phyloP scores from a whole-genome alignment of 2,329 filamentous ascomycete species.

The Elsinoe necatrix region DNA sequence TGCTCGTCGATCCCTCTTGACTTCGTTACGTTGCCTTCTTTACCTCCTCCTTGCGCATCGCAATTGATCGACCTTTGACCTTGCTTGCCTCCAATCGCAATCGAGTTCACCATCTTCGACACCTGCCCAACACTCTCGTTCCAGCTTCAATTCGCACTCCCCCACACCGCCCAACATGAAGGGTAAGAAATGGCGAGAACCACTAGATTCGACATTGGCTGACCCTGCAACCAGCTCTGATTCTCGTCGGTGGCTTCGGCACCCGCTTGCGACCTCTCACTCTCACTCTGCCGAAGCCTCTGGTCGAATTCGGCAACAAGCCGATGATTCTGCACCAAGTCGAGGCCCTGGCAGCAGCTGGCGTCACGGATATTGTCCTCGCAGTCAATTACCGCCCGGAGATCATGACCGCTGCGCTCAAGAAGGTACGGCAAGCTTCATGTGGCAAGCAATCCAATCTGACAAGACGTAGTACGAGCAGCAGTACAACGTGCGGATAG shows the following conservation, averaged over 20 bases:
- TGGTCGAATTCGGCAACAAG: conserved; percentile 98
- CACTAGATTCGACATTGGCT: conserved; percentile 8
- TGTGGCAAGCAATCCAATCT: conserved; percentile 8
- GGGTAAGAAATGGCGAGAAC: neutral
- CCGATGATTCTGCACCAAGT: conserved; percentile 99
- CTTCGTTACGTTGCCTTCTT: conserved; percentile 1
- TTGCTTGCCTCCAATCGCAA: neutral
- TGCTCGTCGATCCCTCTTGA: neutral
- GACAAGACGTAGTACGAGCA: conserved; percentile 63
- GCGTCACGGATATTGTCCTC: conserved; percentile 94
- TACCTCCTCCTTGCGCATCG: neutral
- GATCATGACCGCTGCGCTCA: conserved; percentile 89
- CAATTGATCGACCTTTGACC: neutral
- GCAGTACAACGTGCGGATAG: conserved; percentile 87
- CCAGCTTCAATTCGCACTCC: neutral
- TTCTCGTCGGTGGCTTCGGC: conserved; percentile 98
- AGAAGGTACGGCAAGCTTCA: conserved; percentile 54
- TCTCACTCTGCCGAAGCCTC: conserved; percentile 89
- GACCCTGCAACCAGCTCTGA: conserved; percentile 60
- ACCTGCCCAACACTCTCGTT: neutral
- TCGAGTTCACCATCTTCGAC: neutral
- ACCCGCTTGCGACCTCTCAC: conserved; percentile 95
- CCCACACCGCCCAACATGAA: conserved; percentile 12
- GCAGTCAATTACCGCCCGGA: conserved; percentile 98
- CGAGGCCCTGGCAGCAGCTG: conserved; percentile 83